Base-by-base conservation (phyloP, 2,329 filamentous ascomycete species). In the Colletotrichum aenigma region DNA sequence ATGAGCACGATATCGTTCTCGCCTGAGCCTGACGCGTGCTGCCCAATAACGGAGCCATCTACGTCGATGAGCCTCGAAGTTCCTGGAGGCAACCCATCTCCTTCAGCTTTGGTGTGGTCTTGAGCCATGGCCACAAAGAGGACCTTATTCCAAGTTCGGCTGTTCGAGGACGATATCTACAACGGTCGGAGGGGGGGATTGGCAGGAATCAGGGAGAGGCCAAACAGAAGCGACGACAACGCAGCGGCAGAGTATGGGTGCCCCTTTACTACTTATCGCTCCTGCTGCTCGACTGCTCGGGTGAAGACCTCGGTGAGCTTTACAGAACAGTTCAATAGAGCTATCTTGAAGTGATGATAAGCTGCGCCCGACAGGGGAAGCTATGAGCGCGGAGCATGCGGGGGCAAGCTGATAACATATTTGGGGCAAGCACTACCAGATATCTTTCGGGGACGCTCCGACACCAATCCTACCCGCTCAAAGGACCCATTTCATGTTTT, bases 1-100 rank as follows among this genome's bases (percentile, higher is more conserved):
- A 80, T 70, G 3, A 81, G 79, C 6, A 81, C 52, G 28, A 81
- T 77, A 26, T 81, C 79, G 4, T 66, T 38, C 28, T 79, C 60
- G 4, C 58, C 26, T 10, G 71, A 65, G 2, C 38, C 71, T 4
- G 66, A 58, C 10, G 71, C 66, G 26, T 74, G 71, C 21, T 71
- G 69, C 4, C 58, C 26, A 52, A 71, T 16, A 32, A 74, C 6
- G 10, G 71, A 71, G 26, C 71, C 67, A 9, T 74, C 71, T 12
- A 60, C 21, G 28, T 71, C 71, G 34, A 74, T 71, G n/a, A 74
- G 71, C n/a, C 67, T 64, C 3, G 71, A 28, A 13, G 71, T 74
- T 48, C 71, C 71, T 2, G 71, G 71, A 7, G 71, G 71, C 2
- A 74, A 15, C 3, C 6, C 34, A 8, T 66, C 28, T 8, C 36